Evolutionary conservation across 371 early-diverging fungal genomes (phyloP), one percentile per base, ranked within the genome.

Genomic region (Apophysomyces elegans): DNA sequence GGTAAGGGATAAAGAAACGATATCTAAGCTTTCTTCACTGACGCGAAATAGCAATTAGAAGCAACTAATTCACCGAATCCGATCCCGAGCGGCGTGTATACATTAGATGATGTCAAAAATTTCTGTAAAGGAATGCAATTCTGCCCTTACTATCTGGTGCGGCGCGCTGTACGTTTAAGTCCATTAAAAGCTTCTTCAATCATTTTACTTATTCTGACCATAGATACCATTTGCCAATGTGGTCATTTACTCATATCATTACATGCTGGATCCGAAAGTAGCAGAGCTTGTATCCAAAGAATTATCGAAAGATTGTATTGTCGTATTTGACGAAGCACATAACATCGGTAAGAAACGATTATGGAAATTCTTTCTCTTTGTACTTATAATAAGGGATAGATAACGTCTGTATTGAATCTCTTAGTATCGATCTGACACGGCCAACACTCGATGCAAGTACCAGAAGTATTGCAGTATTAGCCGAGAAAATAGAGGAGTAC

Each of bases 291-390:
- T 99, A 7, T 96, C 96, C 0, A 92, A 91, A 77, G 96, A 98
- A 65, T 67, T 99, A 36, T 89, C 93, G n/a, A 92, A 91, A 73
- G 95, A 99, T 65, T 88, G 91, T 61, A 97, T 99, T 62, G 95
- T 99, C 6, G 96, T 99, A 4, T 99, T 99, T 86, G 99, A 99
- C 81, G 99, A 99, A 75, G 99, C 99, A 4, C 99, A 99, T 84
- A 99, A 99, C 75, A 99, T 99, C 64, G 99, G 96, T 90, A 85
- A n/a, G 64, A n/a, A 26, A 14, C 21, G 32, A 6, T 59, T 16
- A 61, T 38, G 36, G 14, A 13, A 56, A 44, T n/a, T 21, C 0
- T 21, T 6, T 39, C n/a, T 16, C 26, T 16, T 37, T 61, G 0
- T 5, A 9, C 7, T 65, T 58, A 3, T 35, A 37, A 9, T 59